A percentile compares a stretch with the other conserved stretches of the same genome.
Evolutionary conservation across 192 early-diverging fungal genomes (phyloP).

Genomic region (Backusella tarrabulga): DNA sequence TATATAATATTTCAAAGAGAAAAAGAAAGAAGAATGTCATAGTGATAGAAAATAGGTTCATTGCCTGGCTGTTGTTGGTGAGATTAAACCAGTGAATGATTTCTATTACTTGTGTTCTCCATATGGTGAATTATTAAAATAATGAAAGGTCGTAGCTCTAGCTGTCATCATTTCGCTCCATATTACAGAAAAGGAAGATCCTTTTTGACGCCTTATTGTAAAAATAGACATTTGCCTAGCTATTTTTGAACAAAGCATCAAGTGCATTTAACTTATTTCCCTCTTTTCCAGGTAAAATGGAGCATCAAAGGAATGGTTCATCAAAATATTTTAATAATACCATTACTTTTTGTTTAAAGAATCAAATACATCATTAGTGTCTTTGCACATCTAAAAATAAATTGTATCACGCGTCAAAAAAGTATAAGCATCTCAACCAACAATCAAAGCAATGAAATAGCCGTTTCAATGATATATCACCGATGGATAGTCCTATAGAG

Average conservation of each 20-base stretch:
- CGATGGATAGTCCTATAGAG: neutral
- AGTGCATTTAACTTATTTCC: neutral
- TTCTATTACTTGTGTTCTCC: too few species aligned
- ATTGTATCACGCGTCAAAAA: neutral
- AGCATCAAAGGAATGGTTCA: neutral
- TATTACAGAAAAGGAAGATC: neutral
- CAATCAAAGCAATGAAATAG: neutral
- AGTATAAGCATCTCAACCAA: neutral
- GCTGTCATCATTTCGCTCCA: neutral
- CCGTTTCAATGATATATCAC: neutral
- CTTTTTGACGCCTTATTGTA: neutral
- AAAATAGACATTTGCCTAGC: neutral
- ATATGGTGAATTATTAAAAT: too few species aligned
- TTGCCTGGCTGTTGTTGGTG: too few species aligned
- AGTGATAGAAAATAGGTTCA: neutral
- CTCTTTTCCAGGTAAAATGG: neutral
- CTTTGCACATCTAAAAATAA: neutral
- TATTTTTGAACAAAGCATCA: neutral
- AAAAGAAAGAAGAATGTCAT: neutral
- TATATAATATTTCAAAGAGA: neutral
- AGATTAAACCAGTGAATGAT: too few species aligned
- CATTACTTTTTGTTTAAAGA: neutral
- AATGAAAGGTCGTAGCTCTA: neutral
- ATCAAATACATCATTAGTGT: neutral
- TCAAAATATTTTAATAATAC: neutral